Base-by-base conservation (phyloP, 2,329 filamentous ascomycete genomes). In the Neophaeococcomyces mojaviensis region DNA sequence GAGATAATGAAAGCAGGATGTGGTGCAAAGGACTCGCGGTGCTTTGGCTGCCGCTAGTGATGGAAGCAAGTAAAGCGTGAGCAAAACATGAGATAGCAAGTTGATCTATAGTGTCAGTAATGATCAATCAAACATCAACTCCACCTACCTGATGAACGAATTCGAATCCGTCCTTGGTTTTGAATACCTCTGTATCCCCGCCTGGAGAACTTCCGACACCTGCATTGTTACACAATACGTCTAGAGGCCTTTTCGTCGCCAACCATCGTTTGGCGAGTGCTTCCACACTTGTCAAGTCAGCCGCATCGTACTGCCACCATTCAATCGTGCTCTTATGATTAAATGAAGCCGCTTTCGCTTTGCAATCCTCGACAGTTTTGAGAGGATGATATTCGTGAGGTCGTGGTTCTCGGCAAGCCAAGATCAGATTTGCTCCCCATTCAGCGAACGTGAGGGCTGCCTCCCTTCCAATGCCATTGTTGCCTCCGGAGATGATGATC, bases 111-210 rank as follows among this genome's bases (percentile, higher is more conserved):
- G 15, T n/a, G 22, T 39, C n/a, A 39, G 37, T 20, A 24, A 10
- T 18, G 12, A 13, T 15, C 7, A 6, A 8, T 43, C 3, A 8
- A 7, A 15, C 10, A 10, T 19, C 3, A 20, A 20, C 7, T 12
- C 3, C n/a, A 7, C 41, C 10, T 44, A 44, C 41, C 41, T 44
- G 41, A 37, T 44, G 41, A 44, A 44, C 36, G 15, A 44, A 37
- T 24, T 44, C 41, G 22, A 44, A 44, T 16, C 41, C 41, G 24
- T 44, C 41, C 20, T 44, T 44, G 19, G 41, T 44, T 16, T 22
- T 10, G 33, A 36, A 44, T 4, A 44, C 41, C 3, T 30, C 22
- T 2, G 19, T 10, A 13, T 12, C 26, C n/a, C 30, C 30, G 16
- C 39, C 39, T 5, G 41, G 41, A 16, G 24, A 33, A 33, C 41